Percentiles rank a stretch among this genome's conserved stretches.
Conservation (phyloP, 1,139 yeast genomes). For the Hemisphaericaspora subhashii region DNA sequence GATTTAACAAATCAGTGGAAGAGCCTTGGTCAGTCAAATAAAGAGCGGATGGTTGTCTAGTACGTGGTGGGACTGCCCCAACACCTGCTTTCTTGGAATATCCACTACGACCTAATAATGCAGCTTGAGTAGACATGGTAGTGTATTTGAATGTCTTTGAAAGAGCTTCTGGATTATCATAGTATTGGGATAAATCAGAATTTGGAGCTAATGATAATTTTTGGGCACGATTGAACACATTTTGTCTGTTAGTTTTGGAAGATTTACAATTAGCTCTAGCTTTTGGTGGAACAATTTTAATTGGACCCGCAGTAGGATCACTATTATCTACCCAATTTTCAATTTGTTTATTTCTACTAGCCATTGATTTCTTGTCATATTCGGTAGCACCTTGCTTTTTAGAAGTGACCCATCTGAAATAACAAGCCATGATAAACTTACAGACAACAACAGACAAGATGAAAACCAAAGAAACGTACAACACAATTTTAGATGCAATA, state of each 20-base stretch:
- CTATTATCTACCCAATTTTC: conserved; percentile 76
- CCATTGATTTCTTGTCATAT: conserved; percentile 50
- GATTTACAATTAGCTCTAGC: conserved; percentile 52
- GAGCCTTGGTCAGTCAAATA: conserved; percentile 36
- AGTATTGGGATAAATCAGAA: conserved; percentile 40
- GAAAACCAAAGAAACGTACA: conserved; percentile 77
- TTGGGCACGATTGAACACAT: conserved; percentile 41
- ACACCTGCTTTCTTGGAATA: conserved; percentile 17
- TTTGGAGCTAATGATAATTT: conserved; percentile 43
- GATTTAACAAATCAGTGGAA: conserved; percentile 37
- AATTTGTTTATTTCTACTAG: conserved; percentile 56
- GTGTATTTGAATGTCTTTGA: conserved; percentile 50
- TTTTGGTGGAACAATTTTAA: conserved; percentile 51
- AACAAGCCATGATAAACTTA: conserved; percentile 84
- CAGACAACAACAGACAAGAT: conserved; percentile 75
- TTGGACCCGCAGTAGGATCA: conserved; percentile 42
- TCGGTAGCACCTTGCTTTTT: conserved; percentile 77
- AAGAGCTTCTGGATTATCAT: conserved; percentile 34
- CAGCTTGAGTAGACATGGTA: conserved; percentile 60
- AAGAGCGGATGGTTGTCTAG: conserved; percentile 18
- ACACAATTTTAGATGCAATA: conserved; percentile 82
- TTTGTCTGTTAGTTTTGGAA: conserved; percentile 43
- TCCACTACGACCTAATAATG: conserved; percentile 31
- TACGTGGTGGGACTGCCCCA: conserved; percentile 13
- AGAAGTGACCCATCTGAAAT: conserved; percentile 81